phyloP scores from a whole-genome alignment of 2,329 filamentous ascomycete genomes.

The Fusarium dimerum region DNA sequence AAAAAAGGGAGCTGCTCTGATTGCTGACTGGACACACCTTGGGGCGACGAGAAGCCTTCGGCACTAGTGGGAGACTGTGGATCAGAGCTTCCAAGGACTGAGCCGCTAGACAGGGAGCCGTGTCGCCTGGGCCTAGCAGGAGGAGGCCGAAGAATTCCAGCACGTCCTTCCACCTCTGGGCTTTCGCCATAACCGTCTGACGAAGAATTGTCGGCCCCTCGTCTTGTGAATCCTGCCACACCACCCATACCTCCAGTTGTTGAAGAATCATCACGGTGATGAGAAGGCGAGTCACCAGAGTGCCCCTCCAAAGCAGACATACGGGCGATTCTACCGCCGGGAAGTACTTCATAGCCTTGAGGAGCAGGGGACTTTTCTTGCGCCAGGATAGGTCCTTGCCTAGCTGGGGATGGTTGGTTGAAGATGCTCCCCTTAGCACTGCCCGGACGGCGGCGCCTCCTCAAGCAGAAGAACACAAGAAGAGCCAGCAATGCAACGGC shows the following conservation, averaged over 20 bases:
- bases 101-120: conserved; percentile 87
- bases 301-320: conserved; percentile 92
- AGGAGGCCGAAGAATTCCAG: conserved; percentile 58
- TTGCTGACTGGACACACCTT: conserved; percentile 81
- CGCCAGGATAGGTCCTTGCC: conserved; percentile 47
- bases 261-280: conserved; percentile 45
- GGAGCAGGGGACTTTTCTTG: conserved; percentile 38
- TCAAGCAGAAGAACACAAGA: conserved; percentile 68
- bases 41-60: conserved; percentile 79
- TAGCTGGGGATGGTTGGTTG: conserved; percentile 83
- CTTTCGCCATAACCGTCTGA: conserved; percentile 74
- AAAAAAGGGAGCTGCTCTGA: conserved; percentile 96
- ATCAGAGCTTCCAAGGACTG: conserved; percentile 70
- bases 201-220: conserved; percentile 59
- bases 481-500: conserved; percentile 70
- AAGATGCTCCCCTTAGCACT: conserved; percentile 75
- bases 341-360: conserved; percentile 71
- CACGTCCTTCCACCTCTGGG: conserved; percentile 65
- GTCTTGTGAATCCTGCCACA: conserved; percentile 51
- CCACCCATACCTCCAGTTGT: conserved; percentile 42
- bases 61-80: conserved; percentile 73
- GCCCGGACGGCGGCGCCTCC: conserved; percentile 51
- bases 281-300: conserved; percentile 60
- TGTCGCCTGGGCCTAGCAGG: conserved; percentile 66
- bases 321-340: conserved; percentile 86